Percentiles rank a stretch among this genome's conserved stretches.
Evolutionary conservation across 1,284 basidiomycete species (phyloP).

Genomic region (Cryptococcus depauperatus): DNA sequence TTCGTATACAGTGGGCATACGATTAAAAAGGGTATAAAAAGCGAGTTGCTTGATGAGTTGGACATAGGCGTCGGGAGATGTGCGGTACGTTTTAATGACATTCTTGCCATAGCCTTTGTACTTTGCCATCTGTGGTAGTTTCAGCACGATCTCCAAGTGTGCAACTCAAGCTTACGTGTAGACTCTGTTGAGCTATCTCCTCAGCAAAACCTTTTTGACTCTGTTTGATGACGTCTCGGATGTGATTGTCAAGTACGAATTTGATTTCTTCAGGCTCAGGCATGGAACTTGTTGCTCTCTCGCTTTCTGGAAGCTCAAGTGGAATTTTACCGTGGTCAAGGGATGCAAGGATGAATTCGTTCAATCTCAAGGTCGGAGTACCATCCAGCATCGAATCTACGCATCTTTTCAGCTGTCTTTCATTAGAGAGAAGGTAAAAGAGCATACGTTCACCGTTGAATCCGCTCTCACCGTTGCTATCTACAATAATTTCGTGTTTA

Average conservation of each 20-base stretch:
- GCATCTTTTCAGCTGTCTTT: slow-evolving; percentile 2
- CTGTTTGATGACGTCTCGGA: slow-evolving; percentile 45
- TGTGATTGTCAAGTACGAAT: slow-evolving; percentile 60
- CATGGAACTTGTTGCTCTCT: slow-evolving; percentile 45
- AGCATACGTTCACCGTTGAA: slow-evolving; percentile 56
- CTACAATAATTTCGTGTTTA: slow-evolving; percentile 92
- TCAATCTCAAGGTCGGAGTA: slow-evolving; percentile 87
- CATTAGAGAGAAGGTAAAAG: not conserved
- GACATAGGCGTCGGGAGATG: slow-evolving; percentile 88
- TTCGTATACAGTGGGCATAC: slow-evolving; percentile 84
- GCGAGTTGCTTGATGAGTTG: slow-evolving; percentile 95
- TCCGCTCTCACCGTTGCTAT: slow-evolving; percentile 85
- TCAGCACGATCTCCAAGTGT: not conserved
- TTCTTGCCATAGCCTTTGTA: slow-evolving; percentile 89
- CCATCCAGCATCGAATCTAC: slow-evolving; percentile 58
- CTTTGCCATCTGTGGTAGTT: slow-evolving; percentile 57
- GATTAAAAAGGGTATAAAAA: slow-evolving; percentile 74
- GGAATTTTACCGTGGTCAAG: slow-evolving; percentile 73
- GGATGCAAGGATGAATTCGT: slow-evolving; percentile 82
- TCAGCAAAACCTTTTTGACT: slow-evolving; percentile 65
- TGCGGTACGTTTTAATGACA: slow-evolving; percentile 77
- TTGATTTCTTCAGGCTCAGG: slow-evolving; percentile 59
- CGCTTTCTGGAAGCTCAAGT: slow-evolving; percentile 46
- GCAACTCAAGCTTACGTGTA: slow-evolving; percentile 53
- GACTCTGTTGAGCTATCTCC: slow-evolving; percentile 70